These are phyloP conservation scores for Punica granatum DNA, from an alignment of 345 rosid genomes.

Conservation along the genomic window DNA sequence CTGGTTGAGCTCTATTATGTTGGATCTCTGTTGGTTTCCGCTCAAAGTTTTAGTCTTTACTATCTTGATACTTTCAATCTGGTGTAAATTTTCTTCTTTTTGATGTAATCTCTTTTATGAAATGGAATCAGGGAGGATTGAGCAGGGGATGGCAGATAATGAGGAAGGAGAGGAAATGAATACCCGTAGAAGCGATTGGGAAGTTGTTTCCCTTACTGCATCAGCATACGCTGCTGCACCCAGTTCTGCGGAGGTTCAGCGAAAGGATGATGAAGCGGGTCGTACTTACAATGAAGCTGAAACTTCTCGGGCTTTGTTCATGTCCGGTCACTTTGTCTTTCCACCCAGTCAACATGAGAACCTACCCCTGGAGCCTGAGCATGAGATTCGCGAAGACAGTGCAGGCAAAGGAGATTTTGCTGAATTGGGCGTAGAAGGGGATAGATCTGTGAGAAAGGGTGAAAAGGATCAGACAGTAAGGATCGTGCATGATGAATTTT, in stretches of 20 bases:
- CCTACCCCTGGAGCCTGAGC: constrained; percentile 43
- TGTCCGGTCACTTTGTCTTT: constrained; percentile 82
- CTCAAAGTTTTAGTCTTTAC: neutral
- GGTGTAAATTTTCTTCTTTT: neutral
- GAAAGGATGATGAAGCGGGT: constrained; percentile 25
- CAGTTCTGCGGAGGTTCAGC: constrained; percentile 45
- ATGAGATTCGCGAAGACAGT: constrained; percentile 28
- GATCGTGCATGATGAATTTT: constrained; percentile 44
- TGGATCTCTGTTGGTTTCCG: neutral
- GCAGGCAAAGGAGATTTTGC: constrained; percentile 26
- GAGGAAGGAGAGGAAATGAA: constrained; percentile 39
- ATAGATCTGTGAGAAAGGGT: constrained; percentile 41
- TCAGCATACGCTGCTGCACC: constrained; percentile 91
- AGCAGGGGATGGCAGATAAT: constrained; percentile 42
- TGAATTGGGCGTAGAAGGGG: constrained; percentile 34
- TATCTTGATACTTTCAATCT: neutral
- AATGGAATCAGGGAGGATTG: neutral
- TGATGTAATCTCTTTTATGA: neutral
- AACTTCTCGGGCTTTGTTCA: constrained; percentile 56
- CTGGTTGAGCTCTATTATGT: neutral
- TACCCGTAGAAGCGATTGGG: constrained; percentile 79
- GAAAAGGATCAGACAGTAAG: constrained; percentile 38
- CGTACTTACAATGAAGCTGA: constrained; percentile 33
- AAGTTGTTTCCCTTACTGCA: constrained; percentile 89
- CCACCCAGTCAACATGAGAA: constrained; percentile 89